These are phyloP conservation scores for Phytophthora multivora DNA, from an alignment of 352 stramenopile genomes.

Conservation along the genomic window DNA sequence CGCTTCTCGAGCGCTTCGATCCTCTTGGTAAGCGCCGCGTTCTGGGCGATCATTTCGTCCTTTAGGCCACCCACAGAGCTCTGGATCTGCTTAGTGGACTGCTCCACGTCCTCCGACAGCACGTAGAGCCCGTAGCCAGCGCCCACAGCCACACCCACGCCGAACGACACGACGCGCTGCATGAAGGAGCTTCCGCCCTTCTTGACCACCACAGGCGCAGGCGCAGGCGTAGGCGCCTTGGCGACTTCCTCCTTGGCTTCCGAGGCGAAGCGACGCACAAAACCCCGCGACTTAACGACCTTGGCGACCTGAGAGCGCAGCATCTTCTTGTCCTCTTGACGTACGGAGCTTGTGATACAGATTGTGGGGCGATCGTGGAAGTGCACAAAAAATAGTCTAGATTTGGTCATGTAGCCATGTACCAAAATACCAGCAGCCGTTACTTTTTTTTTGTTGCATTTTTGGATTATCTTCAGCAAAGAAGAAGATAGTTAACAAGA, in stretches of 20 bases:
- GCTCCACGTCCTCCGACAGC: conserved; percentile 71
- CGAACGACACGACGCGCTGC: conserved; percentile 74
- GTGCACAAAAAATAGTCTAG: conserved; percentile 1
- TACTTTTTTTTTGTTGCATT: too few species aligned
- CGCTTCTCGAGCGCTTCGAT: conserved; percentile 78
- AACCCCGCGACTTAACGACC: conserved; percentile 25
- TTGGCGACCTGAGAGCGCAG: conserved; percentile 38
- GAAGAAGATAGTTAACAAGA: background rate
- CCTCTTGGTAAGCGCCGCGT: conserved; percentile 70
- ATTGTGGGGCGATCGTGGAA: conserved; percentile 16
- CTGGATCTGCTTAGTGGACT: conserved; percentile 78
- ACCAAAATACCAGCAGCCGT: background rate
- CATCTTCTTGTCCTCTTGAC: conserved; percentile 30
- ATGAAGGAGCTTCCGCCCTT: conserved; percentile 71
- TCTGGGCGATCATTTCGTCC: conserved; percentile 72
- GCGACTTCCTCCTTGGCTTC: conserved; percentile 53
- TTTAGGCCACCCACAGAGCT: conserved; percentile 64
- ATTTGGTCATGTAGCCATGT: background rate
- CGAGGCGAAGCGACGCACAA: conserved; percentile 61
- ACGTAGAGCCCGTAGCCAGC: conserved; percentile 72
- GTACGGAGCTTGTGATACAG: conserved; percentile 20
- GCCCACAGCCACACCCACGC: conserved; percentile 66
- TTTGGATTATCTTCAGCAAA: too few species aligned
- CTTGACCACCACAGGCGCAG: conserved; percentile 41
- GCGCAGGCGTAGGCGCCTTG: conserved; percentile 27